Conservation (phyloP, 1,284 basidiomycete genomes). For the Pterulicium gracile region DNA sequence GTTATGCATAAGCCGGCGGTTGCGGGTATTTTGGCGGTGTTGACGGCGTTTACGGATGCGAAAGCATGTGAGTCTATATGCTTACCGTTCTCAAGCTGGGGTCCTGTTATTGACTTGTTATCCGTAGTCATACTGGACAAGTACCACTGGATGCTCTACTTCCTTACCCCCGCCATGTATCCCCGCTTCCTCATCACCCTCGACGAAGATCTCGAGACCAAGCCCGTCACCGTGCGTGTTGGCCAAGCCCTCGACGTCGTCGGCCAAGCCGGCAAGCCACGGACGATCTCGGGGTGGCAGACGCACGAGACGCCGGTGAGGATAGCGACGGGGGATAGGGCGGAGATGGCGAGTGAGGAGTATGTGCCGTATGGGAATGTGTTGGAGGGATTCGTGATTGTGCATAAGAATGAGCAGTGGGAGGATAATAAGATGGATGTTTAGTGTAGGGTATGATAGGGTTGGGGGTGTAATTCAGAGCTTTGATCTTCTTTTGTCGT, state of each 20-base stretch:
- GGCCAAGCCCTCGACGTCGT: slow-evolving; percentile 91
- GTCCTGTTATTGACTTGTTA: no score
- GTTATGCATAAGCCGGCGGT: slow-evolving; percentile 87
- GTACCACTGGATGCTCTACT: slow-evolving; percentile 98
- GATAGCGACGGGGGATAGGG: slow-evolving; percentile 86
- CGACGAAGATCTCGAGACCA: slow-evolving; percentile 79
- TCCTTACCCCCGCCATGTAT: slow-evolving; percentile 93
- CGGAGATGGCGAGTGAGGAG: slow-evolving; percentile 95
- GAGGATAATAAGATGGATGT: slow-evolving; percentile 78
- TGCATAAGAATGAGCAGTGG: slow-evolving; percentile 82
- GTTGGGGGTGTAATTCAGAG: no score
- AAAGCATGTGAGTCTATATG: slow-evolving; percentile 81
- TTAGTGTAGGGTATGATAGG: slow-evolving; percentile 25
- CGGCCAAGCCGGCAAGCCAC: slow-evolving; percentile 84
- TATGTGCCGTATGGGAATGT: slow-evolving; percentile 86
- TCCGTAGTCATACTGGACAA: slow-evolving; percentile 79
- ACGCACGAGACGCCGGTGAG: slow-evolving; percentile 96
- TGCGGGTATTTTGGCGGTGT: slow-evolving; percentile 82
- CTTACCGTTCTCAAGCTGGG: no score
- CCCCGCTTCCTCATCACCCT: slow-evolving; percentile 97
- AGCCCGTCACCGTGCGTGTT: slow-evolving; percentile 89
- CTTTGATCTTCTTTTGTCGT: not conserved
- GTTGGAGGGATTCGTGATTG: slow-evolving; percentile 82
- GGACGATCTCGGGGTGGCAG: slow-evolving; percentile 92
- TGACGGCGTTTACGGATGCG: slow-evolving; percentile 90